Conservation (phyloP, 202 grass and related monocot species). For the Eragrostis tef region DNA sequence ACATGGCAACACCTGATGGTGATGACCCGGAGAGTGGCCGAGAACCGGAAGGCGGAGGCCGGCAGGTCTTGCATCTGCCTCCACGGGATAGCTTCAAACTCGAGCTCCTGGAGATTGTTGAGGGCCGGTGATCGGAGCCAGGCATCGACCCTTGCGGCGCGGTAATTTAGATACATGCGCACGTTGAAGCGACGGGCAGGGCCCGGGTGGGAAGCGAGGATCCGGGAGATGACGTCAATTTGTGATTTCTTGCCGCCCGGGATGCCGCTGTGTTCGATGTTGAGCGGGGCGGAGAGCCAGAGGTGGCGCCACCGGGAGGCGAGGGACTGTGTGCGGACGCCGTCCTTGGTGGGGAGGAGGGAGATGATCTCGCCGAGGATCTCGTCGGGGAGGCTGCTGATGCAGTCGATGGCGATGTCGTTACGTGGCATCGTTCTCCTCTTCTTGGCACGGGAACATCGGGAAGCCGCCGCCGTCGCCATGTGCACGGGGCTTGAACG, state of each 20-base stretch:
- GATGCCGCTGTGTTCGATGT: background rate
- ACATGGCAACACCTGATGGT: background rate
- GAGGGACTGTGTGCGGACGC: conserved; percentile 33
- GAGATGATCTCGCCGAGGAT: conserved; percentile 48
- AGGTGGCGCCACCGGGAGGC: conserved; percentile 45
- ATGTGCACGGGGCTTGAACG: too few relatives aligned
- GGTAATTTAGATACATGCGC: too few relatives aligned
- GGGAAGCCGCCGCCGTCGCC: too few relatives aligned
- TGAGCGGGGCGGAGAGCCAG: conserved; percentile 30
- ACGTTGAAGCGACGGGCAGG: background rate
- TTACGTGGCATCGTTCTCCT: too few relatives aligned
- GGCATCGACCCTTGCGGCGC: too few relatives aligned
- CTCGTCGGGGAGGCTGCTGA: conserved; percentile 45
- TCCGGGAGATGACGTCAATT: background rate
- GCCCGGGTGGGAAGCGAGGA: background rate
- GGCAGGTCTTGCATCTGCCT: too few relatives aligned
- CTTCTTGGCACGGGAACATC: too few relatives aligned
- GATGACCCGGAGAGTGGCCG: background rate
- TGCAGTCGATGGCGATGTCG: background rate
- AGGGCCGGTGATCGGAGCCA: too few relatives aligned
- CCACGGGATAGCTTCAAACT: too few relatives aligned
- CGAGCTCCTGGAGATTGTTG: too few relatives aligned
- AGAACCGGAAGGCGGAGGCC: conserved; percentile 19
- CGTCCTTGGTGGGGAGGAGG: conserved; percentile 46
- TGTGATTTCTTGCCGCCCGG: too few relatives aligned